Evolutionary conservation across 176 grass and related monocot species (phyloP).

Genomic region (Musa acuminata): DNA sequence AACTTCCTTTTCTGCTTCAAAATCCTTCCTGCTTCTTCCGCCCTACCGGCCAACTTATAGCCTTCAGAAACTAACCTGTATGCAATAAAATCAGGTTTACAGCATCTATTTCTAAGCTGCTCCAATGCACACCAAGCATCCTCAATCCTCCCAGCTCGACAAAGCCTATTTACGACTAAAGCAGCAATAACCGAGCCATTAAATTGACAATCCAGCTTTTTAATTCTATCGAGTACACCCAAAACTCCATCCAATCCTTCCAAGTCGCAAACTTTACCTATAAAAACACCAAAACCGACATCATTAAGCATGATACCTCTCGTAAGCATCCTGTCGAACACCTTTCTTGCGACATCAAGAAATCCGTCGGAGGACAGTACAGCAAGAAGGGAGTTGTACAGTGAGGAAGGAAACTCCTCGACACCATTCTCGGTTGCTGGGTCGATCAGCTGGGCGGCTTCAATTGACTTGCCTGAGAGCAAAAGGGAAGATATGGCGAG

Average conservation of each 20-base stretch:
- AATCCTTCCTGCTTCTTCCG: slow-evolving; percentile 52
- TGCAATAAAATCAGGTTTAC: slow-evolving; percentile 75
- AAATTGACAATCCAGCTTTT: slow-evolving; percentile 3
- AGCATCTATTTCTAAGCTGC: slow-evolving; percentile 39
- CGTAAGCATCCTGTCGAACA: slow-evolving; percentile 54
- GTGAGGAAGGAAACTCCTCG: slow-evolving; percentile 15
- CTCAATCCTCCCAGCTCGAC: slow-evolving; percentile 43
- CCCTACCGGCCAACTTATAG: slow-evolving; percentile 32
- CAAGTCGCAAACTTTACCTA: slow-evolving; percentile 24
- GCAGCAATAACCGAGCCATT: slow-evolving; percentile 48
- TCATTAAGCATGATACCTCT: slow-evolving; percentile 25
- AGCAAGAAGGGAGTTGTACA: slow-evolving; percentile 51
- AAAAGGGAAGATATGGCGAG: slow-evolving; percentile 15
- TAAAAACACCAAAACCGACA: slow-evolving; percentile 60
- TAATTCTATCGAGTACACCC: slow-evolving; percentile 27
- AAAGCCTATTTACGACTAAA: slow-evolving; percentile 43
- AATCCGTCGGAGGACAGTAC: slow-evolving; percentile 29
- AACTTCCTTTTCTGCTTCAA: slow-evolving; percentile 91
- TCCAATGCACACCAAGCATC: slow-evolving; percentile 58
- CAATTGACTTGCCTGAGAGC: not conserved
- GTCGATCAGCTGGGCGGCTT: slow-evolving; percentile 7
- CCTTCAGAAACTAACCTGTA: slow-evolving; percentile 70
- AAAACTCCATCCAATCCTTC: slow-evolving; percentile 27
- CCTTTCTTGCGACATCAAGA: slow-evolving; percentile 32
- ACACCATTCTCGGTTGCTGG: not conserved